These are phyloP conservation scores for Neoarthrinium moseri DNA, from an alignment of 2,329 filamentous ascomycete species.

Conservation along the genomic window DNA sequence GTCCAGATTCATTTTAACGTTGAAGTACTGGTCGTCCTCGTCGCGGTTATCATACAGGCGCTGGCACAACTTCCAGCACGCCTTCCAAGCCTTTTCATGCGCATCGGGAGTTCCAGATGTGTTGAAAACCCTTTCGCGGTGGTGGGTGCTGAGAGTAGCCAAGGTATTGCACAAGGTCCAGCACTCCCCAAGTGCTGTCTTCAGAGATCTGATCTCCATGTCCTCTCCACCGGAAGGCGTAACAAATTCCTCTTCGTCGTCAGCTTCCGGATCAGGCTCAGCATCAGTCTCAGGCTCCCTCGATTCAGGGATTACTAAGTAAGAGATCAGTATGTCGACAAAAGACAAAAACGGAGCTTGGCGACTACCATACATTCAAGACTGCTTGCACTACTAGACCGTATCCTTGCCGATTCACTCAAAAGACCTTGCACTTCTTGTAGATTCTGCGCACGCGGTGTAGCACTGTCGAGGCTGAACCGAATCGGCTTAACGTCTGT, in stretches of 20 bases:
- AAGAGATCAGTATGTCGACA: constrained; percentile 25
- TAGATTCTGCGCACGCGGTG: constrained; percentile 79
- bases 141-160: constrained; percentile 78
- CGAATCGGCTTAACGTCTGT: constrained; percentile 68
- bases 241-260: constrained; percentile 48
- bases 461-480: constrained; percentile 69
- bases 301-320: constrained; percentile 49
- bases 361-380: constrained; percentile 62
- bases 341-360: background rate
- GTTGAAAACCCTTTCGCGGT: constrained; percentile 76
- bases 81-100: constrained; percentile 88
- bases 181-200: constrained; percentile 78
- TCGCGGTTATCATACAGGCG: constrained; percentile 81
- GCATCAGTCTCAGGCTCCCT: constrained; percentile 49
- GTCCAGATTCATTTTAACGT: constrained; percentile 75
- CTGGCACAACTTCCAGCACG: constrained; percentile 91
- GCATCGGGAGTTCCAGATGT: constrained; percentile 71
- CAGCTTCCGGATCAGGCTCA: constrained; percentile 55
- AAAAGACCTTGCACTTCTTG: constrained; percentile 65
- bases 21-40: constrained; percentile 63
- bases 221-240: constrained; percentile 44
- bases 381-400: constrained; percentile 69
- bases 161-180: constrained; percentile 94
- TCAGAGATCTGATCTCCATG: constrained; percentile 66
- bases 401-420: constrained; percentile 50